A percentile compares a stretch with the other conserved stretches of the same genome.
Conservation (phyloP, 176 grass and related monocot genomes). For the maize (Zea mays) region Zm-B73-REFERENCE-NAM-5.0 NC_050102.1:179579501-179580000, state of each 20-base stretch:
- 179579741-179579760: conserved; percentile 50
- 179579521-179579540: conserved; percentile 60
- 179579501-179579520: conserved; percentile 73
- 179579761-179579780: conserved; percentile 65
- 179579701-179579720: conserved; percentile 71
- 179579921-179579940: conserved; percentile 88
- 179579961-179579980: conserved; percentile 63
- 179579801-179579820: conserved; percentile 68
- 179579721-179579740: conserved; percentile 55
- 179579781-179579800: conserved; percentile 70
- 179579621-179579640: conserved; percentile 36
- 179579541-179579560: conserved; percentile 47
- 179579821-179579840: conserved; percentile 88
- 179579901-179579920: conserved; percentile 84
- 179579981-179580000: conserved; percentile 68
- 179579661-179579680: conserved; percentile 71
- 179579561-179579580: conserved; percentile 62
- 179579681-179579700: conserved; percentile 67
- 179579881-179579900: conserved; percentile 81
- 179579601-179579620: conserved; percentile 60
- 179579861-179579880: conserved; percentile 59
- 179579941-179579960: conserved; percentile 79
- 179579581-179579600: conserved; percentile 72
- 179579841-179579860: conserved; percentile 59
- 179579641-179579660: conserved; percentile 48